Base-by-base conservation (phyloP, 352 stramenopile species). In the Pythium diclinum region DNA sequence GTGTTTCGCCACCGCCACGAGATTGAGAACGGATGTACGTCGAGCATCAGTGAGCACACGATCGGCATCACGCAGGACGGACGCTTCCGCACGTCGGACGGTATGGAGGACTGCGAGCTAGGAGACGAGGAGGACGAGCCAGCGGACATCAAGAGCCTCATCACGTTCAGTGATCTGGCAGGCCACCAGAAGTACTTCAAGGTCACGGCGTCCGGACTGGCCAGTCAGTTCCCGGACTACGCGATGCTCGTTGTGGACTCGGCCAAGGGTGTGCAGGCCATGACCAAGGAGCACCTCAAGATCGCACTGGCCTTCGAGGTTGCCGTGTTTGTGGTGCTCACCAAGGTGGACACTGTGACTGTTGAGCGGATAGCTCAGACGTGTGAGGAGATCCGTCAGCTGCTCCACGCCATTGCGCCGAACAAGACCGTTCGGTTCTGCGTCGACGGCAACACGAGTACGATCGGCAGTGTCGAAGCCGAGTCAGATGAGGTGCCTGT, bases 141-240 rank as follows among this genome's bases (percentile, higher is more conserved):
- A 4, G 59, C 68, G 14, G 65, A 67, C 13, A 55, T 69, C 30
- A 57, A 65, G 32, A 79, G 61, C 58, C 74, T 85, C 30, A 79
- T 91, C 34, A 89, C 80, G 10, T 66, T 91, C 40, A 91, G 81
- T 59, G 88, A 96, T 63, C 47, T 94, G 16, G 88, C 87, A 17
- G 88, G 87, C 16, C 84, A 94, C 68, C 83, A 90, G 38, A 90
- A 94, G 46, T 97, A 97, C 68, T 79, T 96, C 28, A 96, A 96
- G 65, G 88, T 92, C 46, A 96, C 90, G 9, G 68, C 91, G 11
- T 88, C 86, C 2, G 90, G 86, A 3, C 69, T 97, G 32, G 83
- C 85, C 10, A 88, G 88, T 30, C 84, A 92, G 55, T 92, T 92
- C 46, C 86, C 88, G 0, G 86, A 96, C 70, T 95, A 96, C 60